Evolutionary conservation across 345 rosid genomes (phyloP).

Genomic region (Aethionema arabicum): DNA sequence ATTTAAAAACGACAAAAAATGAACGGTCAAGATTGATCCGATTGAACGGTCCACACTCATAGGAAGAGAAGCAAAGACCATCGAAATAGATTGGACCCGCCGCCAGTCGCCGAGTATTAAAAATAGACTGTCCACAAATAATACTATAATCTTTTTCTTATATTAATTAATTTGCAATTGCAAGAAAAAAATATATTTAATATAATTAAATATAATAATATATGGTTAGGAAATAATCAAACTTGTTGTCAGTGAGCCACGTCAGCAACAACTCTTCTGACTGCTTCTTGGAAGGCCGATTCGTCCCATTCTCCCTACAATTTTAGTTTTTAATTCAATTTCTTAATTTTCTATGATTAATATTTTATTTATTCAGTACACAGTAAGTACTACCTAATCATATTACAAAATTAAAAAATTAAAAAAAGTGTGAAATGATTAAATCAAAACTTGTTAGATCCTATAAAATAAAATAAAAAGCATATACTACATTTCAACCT

Average conservation of each 20-base stretch:
- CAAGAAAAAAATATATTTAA: neutral
- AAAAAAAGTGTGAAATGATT: neutral
- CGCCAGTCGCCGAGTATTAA: slow-evolving; percentile 20
- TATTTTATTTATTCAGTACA: slow-evolving; percentile 8
- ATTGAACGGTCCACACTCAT: slow-evolving; percentile 15
- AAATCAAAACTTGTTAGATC: no score
- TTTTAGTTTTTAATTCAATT: slow-evolving; percentile 3
- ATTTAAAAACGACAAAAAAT: neutral
- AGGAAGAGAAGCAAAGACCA: slow-evolving; percentile 14
- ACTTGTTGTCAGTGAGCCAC: slow-evolving; percentile 49
- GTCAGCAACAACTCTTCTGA: slow-evolving; percentile 65
- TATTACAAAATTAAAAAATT: slow-evolving; percentile 13
- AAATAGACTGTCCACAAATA: slow-evolving; percentile 11
- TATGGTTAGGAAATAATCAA: slow-evolving; percentile 31
- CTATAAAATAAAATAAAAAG: no score
- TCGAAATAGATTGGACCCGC: slow-evolving; percentile 19
- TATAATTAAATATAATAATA: slow-evolving; percentile 2
- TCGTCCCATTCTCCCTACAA: slow-evolving; percentile 85
- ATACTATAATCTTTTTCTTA: neutral
- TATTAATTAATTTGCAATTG: neutral
- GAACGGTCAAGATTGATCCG: slow-evolving; percentile 16
- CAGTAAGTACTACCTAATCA: slow-evolving; percentile 25
- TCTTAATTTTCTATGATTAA: slow-evolving; percentile 7
- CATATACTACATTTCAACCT: no score
- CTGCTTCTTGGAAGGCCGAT: slow-evolving; percentile 77